phyloP scores from a whole-genome alignment of 768 basidiomycete species.

The Multifurca ochricompacta region DNA sequence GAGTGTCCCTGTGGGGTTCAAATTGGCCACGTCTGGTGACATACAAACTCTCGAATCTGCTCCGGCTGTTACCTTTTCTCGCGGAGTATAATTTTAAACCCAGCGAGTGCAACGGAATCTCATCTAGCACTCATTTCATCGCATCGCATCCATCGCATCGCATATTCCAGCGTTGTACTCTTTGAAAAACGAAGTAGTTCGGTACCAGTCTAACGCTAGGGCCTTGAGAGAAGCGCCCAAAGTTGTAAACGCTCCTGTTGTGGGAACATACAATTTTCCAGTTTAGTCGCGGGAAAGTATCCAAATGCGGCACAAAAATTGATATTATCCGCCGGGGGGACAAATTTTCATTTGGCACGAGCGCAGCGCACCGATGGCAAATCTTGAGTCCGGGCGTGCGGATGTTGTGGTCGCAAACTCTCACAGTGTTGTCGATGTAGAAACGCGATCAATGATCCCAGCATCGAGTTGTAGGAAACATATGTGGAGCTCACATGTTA shows the following conservation, averaged over 20 bases:
- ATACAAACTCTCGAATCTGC: constrained; percentile 15
- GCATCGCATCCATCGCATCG: too few relatives aligned
- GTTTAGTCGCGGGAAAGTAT: neutral
- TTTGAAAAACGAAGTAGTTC: neutral
- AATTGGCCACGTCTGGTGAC: constrained; percentile 11
- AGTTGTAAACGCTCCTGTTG: neutral
- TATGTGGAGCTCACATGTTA: neutral
- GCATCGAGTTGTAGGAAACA: neutral
- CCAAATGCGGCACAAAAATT: constrained; percentile 1
- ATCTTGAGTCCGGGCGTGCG: neutral
- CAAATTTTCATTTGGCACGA: neutral
- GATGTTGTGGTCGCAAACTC: neutral
- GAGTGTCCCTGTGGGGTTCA: constrained; percentile 1
- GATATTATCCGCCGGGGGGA: neutral
- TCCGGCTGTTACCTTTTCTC: constrained; percentile 14
- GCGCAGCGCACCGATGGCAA: neutral
- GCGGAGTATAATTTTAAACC: constrained; percentile 21
- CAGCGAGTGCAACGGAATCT: constrained; percentile 13
- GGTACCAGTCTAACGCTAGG: neutral
- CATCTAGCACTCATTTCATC: neutral
- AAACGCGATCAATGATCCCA: neutral
- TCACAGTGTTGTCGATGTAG: neutral
- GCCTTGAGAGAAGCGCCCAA: neutral
- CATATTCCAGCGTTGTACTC: neutral
- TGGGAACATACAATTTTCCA: neutral